Base-by-base conservation (phyloP, 139 green algal species). In the Closterium sp. region DNA sequence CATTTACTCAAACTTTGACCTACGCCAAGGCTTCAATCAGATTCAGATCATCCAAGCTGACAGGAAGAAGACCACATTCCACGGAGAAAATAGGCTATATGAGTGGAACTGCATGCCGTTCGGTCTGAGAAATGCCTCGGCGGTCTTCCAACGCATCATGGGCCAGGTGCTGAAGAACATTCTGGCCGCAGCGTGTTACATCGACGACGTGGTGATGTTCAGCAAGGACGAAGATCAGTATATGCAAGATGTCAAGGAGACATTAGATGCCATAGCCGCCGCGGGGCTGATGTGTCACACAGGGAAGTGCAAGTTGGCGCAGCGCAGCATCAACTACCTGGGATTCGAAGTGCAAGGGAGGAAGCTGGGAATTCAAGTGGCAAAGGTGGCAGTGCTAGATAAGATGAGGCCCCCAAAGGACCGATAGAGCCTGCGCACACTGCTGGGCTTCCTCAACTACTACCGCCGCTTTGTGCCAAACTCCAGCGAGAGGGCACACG, bases 81-180 rank as follows among this genome's bases (percentile, higher is more conserved):
- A 32, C 4, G 84, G 30, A 8, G 28, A 8, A 3, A 10, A 89
- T 81, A 8, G 23, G 34, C 33, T 89, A 4, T 89, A 84, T 8
- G 3, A 81, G 30, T 89, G 86, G 21, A 28, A 32, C 23, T 83
- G 5, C 9, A 84, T 76, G 34, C 86, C 86, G 32, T 89, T 89
- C 31, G 86, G 86, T 5, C 19, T 89, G 5, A 81, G 66, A 8
- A 81, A 76, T 84, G 86, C 34, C 3, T 34, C 86, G 12, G 16
- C 30, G 32, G 21, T 89, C 3, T 89, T 89, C 36, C 86, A 89
- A 10, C 32, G 8, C 19, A 83, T 89, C 25, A 89, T 89, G 86
- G 86, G 66, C 81, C 21, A 76, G 34, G 34, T 89, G 25, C 30
- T 89, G 86, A 32, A 25, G 23, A 33, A 32, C 4, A 4, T 89